Base-by-base conservation (phyloP, 1,284 basidiomycete species). In the Sporisorium iseilematis-ciliati region DNA sequence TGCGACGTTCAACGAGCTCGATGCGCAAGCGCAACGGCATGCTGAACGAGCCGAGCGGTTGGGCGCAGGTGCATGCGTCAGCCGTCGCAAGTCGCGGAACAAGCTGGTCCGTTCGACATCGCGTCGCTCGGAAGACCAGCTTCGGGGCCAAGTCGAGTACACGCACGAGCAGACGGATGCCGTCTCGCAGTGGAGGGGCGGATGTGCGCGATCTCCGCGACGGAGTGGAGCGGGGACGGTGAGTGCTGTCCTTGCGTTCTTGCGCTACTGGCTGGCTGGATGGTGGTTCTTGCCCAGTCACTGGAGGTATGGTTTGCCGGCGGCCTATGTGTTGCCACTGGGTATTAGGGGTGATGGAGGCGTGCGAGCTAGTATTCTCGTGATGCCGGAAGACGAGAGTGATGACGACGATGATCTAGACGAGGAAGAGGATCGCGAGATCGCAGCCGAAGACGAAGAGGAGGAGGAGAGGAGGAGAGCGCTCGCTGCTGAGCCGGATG, bases 271-370 rank as follows among this genome's bases (percentile, higher is more conserved):
- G 73, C 43, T 80, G 58, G 71, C 74, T 14, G 74, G 72, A 2
- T 71, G 67, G 64, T 74, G 72, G 68, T 75, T 80, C 49, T 45
- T 80, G 25, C 77, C 78, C 3, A 51, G 58, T 46, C 66, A 72
- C 31, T 78, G 78, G 78, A 51, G 74, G 23, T 66, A 77, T 48
- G 71, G 66, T 16, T 50, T 78, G 7, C 79, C 69, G 0, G 77
- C 67, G 0, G 77, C 71, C 2, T 81, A 79, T 35, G 73, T 81
- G 29, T 43, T 79, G 31, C 80, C 78, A 10, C 50, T 82, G n/a
- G 78, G 80, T 5, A 80, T 82, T 26, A 45, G 78, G 4, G 72
- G 69, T 7, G 78, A 82, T 52, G 80, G 78, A 25, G 77, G 80
- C 12, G 76, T 82, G 31, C 60, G 77, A 12, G 73, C 80, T 21